Percentiles rank a stretch among this genome's conserved stretches.
phyloP scores from a whole-genome alignment of 495 filamentous ascomycete species.

The Trichoderma virens region DNA sequence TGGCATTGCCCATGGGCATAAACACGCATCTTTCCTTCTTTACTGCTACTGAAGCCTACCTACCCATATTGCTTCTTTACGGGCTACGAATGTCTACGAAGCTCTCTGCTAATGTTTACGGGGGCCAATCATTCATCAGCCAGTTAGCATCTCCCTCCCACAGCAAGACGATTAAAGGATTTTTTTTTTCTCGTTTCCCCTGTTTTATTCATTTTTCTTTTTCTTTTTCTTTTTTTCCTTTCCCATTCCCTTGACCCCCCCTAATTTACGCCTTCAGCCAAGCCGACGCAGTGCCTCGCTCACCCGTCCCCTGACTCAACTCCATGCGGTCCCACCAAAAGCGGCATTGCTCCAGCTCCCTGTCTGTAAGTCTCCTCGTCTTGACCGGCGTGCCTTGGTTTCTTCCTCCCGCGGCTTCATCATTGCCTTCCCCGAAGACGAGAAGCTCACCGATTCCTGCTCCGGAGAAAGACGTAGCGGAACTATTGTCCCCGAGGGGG shows the following conservation, averaged over 20 bases:
- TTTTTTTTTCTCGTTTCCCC: background rate
- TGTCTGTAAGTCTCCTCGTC: constrained; percentile 31
- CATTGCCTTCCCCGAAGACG: constrained; percentile 56
- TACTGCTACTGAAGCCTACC: too few species aligned
- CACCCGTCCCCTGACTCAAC: constrained; percentile 36
- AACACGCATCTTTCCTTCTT: too few species aligned
- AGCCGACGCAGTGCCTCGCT: constrained; percentile 3
- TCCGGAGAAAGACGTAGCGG: background rate
- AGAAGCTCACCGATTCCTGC: constrained; percentile 28
- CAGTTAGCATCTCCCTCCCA: background rate
- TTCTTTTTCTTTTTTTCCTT: background rate
- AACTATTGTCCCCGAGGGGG: constrained; percentile 14
- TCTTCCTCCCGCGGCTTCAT: constrained; percentile 38
- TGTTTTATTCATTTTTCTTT: background rate
- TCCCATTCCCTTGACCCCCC: background rate
- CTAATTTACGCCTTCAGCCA: background rate
- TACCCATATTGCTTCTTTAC: too few species aligned
- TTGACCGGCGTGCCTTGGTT: constrained; percentile 42
- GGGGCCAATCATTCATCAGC: too few species aligned
- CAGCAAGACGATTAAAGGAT: background rate
- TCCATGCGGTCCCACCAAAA: constrained; percentile 49
- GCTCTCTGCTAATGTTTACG: too few species aligned
- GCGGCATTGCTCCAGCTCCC: constrained; percentile 41
- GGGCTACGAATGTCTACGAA: too few species aligned
- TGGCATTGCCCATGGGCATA: too few species aligned